These are phyloP conservation scores for Trypanosoma scelopori DNA, from an alignment of 208 protist species.

Conservation along the genomic window DNA sequence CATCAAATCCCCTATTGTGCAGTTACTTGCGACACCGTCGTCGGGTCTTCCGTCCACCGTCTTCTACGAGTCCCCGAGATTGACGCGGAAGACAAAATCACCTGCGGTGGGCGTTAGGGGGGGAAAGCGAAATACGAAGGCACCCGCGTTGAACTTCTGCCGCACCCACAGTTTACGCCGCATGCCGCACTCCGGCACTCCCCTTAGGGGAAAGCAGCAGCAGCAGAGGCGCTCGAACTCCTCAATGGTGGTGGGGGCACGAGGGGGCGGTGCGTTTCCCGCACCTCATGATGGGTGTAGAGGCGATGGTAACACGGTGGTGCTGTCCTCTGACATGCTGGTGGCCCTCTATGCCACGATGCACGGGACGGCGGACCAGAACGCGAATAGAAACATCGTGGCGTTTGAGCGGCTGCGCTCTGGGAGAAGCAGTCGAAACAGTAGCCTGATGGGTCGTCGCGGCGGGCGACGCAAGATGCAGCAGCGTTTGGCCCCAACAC, in stretches of 20 bases:
- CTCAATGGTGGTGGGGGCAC: not conserved
- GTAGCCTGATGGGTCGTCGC: not conserved
- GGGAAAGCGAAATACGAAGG: not conserved
- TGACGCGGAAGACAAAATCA: not conserved
- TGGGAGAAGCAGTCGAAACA: not conserved
- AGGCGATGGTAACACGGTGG: not conserved
- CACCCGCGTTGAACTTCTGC: constrained; percentile 18
- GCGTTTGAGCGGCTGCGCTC: not conserved
- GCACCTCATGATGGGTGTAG: not conserved
- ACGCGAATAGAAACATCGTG: not conserved
- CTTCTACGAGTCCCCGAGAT: not conserved
- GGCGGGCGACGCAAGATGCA: not conserved
- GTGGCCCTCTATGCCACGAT: constrained; percentile 12
- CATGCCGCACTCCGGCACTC: not conserved
- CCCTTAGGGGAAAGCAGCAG: not conserved
- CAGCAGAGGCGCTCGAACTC: not conserved
- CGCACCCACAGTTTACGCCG: constrained; percentile 1
- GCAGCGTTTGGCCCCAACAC: not conserved
- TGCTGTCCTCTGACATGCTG: constrained; percentile 18
- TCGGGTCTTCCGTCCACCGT: too few relatives aligned
- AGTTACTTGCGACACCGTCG: too few relatives aligned
- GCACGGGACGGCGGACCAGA: constrained; percentile 5
- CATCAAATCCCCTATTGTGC: too few relatives aligned
- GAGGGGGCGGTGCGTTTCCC: not conserved
- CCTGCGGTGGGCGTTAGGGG: not conserved